Conservation (phyloP, 2,329 filamentous ascomycete species). For the Neofusicoccum kwambonambiense region DNA sequence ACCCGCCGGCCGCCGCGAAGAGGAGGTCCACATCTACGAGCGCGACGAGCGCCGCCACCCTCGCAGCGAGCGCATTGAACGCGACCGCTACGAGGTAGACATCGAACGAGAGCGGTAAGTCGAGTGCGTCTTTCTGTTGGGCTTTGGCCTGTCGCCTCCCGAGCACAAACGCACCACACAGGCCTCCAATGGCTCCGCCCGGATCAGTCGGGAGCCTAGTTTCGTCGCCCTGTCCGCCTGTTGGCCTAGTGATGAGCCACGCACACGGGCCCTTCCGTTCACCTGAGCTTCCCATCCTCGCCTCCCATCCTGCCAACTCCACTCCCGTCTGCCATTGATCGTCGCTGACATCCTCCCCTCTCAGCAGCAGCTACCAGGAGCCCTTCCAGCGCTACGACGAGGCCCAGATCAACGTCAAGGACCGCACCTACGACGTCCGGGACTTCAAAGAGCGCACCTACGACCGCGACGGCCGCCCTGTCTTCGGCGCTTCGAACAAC, state of each 20-base stretch:
- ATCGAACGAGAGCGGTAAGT: conserved; percentile 30
- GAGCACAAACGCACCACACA: conserved; percentile 27
- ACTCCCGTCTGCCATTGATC: conserved; percentile 18
- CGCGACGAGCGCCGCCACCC: conserved; percentile 14
- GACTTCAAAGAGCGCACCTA: conserved; percentile 57
- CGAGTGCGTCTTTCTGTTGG: not conserved
- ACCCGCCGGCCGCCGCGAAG: conserved; percentile 48
- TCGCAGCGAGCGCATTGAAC: conserved; percentile 13
- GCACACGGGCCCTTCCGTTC: not conserved
- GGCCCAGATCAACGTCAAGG: conserved; percentile 66
- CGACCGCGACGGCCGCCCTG: conserved; percentile 48
- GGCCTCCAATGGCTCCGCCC: conserved; percentile 8
- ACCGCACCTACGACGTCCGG: conserved; percentile 29
- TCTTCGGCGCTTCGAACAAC: conserved; percentile 47
- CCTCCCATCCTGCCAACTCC: not conserved
- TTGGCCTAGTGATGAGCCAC: conserved; percentile 6
- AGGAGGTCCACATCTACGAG: conserved; percentile 36
- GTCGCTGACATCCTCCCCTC: conserved; percentile 24
- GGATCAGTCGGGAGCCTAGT: conserved; percentile 16
- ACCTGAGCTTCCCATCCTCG: conserved; percentile 9
- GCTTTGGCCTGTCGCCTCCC: not conserved
- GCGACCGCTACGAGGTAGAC: conserved; percentile 24
- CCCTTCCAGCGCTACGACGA: conserved; percentile 59
- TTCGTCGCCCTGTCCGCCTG: conserved; percentile 27
- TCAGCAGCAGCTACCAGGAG: conserved; percentile 54